Evolutionary conservation across 192 early-diverging fungal genomes (phyloP).

Genomic region (Backusella liffmaniae): DNA sequence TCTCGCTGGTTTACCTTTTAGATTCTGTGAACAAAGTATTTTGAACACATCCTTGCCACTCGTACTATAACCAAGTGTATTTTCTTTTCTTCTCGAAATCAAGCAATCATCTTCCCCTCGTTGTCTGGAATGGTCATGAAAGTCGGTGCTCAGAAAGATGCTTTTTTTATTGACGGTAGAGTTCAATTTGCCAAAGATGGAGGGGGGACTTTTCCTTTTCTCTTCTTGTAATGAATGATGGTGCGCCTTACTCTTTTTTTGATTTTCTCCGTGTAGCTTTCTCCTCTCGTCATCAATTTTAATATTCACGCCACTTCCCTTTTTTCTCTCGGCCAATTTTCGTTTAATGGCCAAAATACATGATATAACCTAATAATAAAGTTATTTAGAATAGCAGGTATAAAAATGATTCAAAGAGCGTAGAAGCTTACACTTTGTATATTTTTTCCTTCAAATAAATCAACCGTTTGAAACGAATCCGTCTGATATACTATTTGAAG

Average conservation of each 20-base stretch:
- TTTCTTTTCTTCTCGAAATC: not conserved
- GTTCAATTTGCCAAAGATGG: not conserved
- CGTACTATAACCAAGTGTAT: not conserved
- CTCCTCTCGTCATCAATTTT: not conserved
- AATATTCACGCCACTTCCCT: not conserved
- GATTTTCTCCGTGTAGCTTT: not conserved
- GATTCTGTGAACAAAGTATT: not conserved
- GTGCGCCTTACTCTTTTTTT: not conserved
- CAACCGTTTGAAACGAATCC: slow-evolving; percentile 81
- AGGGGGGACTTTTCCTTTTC: not conserved
- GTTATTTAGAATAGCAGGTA: not conserved
- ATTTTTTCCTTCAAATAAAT: slow-evolving; percentile 80
- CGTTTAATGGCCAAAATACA: slow-evolving; percentile 8
- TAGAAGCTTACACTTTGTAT: slow-evolving; percentile 55
- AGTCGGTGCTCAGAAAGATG: not conserved
- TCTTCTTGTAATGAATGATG: not conserved
- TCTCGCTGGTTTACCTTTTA: not conserved
- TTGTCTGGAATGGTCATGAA: not conserved
- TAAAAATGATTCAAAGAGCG: not conserved
- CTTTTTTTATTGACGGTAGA: not conserved
- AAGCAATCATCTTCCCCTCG: not conserved
- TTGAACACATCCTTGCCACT: not conserved
- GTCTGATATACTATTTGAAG: slow-evolving; percentile 68
- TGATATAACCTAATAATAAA: slow-evolving; percentile 22
- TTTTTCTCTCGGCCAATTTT: not conserved